Conservation (phyloP, 805 yeast species). For the Yarrowia sp. region DNA sequence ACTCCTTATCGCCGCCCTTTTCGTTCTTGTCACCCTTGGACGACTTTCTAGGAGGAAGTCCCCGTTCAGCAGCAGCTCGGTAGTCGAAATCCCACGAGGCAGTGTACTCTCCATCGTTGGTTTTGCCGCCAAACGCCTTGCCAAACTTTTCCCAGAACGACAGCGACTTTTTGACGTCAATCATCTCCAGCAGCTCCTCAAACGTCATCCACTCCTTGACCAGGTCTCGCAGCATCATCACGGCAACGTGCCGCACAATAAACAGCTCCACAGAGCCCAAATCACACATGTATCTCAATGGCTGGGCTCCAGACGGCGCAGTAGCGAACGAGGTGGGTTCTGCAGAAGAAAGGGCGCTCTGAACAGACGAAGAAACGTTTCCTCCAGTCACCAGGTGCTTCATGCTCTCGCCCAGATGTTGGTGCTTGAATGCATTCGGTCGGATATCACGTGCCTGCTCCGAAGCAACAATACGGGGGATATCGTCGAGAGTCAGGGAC, state of each 20-base stretch:
- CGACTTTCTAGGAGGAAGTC: slow-evolving; percentile 2
- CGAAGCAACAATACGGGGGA: slow-evolving; percentile 95
- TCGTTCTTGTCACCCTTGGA: slow-evolving; percentile 42
- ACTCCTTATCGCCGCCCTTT: slow-evolving; percentile 41
- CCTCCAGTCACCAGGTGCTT: slow-evolving; percentile 21
- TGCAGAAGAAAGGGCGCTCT: slow-evolving; percentile 11
- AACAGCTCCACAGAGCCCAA: slow-evolving; percentile 63
- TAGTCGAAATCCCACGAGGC: slow-evolving; percentile 38
- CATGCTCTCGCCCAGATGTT: slow-evolving; percentile 46
- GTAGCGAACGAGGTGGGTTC: slow-evolving; percentile 19
- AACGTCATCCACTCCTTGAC: slow-evolving; percentile 49
- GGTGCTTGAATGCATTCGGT: slow-evolving; percentile 90
- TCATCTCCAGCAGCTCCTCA: slow-evolving; percentile 53
- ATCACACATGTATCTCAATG: slow-evolving; percentile 46
- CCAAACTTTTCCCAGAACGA: slow-evolving; percentile 58
- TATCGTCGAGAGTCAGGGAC: slow-evolving; percentile 90
- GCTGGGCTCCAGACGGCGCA: slow-evolving; percentile 6
- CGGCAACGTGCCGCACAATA: slow-evolving; percentile 62
- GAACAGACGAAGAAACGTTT: slow-evolving; percentile 25
- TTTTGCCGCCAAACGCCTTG: slow-evolving; percentile 50
- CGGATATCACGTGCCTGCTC: slow-evolving; percentile 94
- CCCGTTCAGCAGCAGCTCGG: slow-evolving; percentile 20
- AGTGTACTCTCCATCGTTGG: slow-evolving; percentile 39
- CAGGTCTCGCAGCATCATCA: slow-evolving; percentile 56
- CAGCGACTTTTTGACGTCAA: slow-evolving; percentile 50